A percentile compares a stretch with the other conserved stretches of the same genome.
These are phyloP conservation scores for Synchytrium microbalum DNA, from an alignment of 371 early-diverging fungal species.

Conservation along the genomic window DNA sequence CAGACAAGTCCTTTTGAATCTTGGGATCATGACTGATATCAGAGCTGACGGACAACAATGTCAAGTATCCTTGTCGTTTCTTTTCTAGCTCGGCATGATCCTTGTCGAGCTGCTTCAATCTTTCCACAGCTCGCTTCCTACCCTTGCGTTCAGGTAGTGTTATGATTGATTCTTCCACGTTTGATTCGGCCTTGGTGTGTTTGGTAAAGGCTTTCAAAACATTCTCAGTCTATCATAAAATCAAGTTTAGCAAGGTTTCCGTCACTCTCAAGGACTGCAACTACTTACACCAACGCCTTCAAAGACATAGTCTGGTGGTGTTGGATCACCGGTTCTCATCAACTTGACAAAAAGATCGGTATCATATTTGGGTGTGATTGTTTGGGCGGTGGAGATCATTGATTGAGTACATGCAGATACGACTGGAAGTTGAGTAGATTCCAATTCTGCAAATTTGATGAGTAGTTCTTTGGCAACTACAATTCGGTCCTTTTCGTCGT, in stretches of 20 bases:
- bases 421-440: constrained; percentile 12
- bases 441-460: constrained; percentile 21
- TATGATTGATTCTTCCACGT: constrained; percentile 24
- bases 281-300: neutral
- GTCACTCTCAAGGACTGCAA: neutral
- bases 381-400: constrained; percentile 19
- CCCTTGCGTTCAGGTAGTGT: constrained; percentile 27
- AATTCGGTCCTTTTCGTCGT: constrained; percentile 28
- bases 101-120: constrained; percentile 30
- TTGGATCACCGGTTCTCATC: constrained; percentile 15
- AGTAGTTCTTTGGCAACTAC: constrained; percentile 18
- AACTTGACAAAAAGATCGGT: constrained; percentile 23
- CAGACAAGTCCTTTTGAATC: constrained; percentile 20
- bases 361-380: constrained; percentile 24
- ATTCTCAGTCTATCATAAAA: neutral
- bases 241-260: no score
- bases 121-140: constrained; percentile 24
- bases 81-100: constrained; percentile 28
- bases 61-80: constrained; percentile 25
- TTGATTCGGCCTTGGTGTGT: constrained; percentile 18
- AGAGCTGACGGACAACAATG: constrained; percentile 17
- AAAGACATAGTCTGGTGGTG: constrained; percentile 26
- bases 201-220: constrained; percentile 11
- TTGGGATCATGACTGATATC: constrained; percentile 16
- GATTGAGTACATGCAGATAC: constrained; percentile 13